Evolutionary conservation across 1,139 yeast genomes (phyloP), one percentile per base, ranked within the genome.

Genomic region (Entelexis paramagnoliae): DNA sequence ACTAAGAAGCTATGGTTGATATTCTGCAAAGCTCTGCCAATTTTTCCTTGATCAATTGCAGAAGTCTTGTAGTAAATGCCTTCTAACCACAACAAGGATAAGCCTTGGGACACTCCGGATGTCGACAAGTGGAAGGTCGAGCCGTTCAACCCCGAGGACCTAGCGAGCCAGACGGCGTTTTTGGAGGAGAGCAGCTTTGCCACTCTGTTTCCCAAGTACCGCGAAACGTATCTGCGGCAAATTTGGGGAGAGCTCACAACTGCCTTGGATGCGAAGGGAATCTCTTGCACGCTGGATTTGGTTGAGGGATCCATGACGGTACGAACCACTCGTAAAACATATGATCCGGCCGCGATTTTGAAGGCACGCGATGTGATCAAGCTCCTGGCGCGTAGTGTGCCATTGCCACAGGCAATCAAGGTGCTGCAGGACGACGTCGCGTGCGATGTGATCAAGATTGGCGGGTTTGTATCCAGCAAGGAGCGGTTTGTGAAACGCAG

Each of bases 251-350:
- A 91, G 60, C 94, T 91, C 10, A 87, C 96, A 2, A 79, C 77
- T 59, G 76, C 91, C 0, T 72, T 93, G 46, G 87, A 83, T 28
- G 75, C 77, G 51, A 80, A 80, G 62, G 81, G 84, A 55, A 75
- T 91, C 50, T 81, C 81, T 22, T 86, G 96, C 68, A 84, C 82
- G 50, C 73, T 91, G 59, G 88, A 91, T 69, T 72, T 91, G 60
- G 95, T 93, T 19, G 98, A 91, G 66, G 99, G 99, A 46, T 81
- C 96, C 10, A 91, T 91, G 97, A 82, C 95, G 0, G 98, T 91
- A 22, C 86, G 82, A 63, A 91, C 99, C 24, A 89, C 98, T 1
- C 77, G 95, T 67, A 91, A 91, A 68, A 89, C 98, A 0, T 91
- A 69, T 67, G 99, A 91, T 65, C 99, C 99, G 0, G 95, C 95